phyloP scores from a whole-genome alignment of 1,284 basidiomycete genomes.

The Mycosarcoma maydis region DNA sequence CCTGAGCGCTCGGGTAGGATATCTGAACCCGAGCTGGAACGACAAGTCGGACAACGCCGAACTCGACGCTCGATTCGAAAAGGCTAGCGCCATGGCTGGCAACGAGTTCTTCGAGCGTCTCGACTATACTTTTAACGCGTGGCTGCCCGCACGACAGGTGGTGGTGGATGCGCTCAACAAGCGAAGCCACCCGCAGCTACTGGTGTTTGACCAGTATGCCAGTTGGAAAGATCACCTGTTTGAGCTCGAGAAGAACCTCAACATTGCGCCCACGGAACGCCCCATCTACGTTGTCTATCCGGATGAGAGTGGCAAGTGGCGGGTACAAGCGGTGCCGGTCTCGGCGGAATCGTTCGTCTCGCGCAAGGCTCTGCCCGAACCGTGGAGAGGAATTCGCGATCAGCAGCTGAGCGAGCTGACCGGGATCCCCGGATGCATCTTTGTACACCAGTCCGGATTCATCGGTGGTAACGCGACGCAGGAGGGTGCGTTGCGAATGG shows the following conservation, averaged over 20 bases:
- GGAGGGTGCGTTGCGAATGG: constrained; percentile 85
- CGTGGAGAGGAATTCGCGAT: constrained; percentile 91
- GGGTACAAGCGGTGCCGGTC: constrained; percentile 89
- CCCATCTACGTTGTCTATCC: constrained; percentile 87
- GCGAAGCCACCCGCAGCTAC: constrained; percentile 74
- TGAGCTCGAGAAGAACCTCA: constrained; percentile 74
- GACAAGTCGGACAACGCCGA: constrained; percentile 49
- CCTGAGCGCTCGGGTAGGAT: constrained; percentile 59
- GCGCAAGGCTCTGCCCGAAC: constrained; percentile 89
- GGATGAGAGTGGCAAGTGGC: constrained; percentile 80
- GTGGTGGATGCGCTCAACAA: constrained; percentile 76
- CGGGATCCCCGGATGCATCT: constrained; percentile 83
- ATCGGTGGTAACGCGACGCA: constrained; percentile 91
- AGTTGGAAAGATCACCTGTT: constrained; percentile 97
- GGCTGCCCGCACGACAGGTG: constrained; percentile 90
- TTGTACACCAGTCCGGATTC: constrained; percentile 94
- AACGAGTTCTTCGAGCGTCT: constrained; percentile 84
- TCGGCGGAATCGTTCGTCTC: constrained; percentile 85
- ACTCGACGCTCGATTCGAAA: constrained; percentile 71
- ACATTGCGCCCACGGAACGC: constrained; percentile 69
- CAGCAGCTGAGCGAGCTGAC: constrained; percentile 78
- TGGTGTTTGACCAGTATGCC: constrained; percentile 82
- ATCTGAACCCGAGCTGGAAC: constrained; percentile 65
- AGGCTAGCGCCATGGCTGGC: constrained; percentile 84
- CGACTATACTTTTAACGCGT: constrained; percentile 84